These are phyloP conservation scores for Microcyclosporella mali DNA, from an alignment of 2,329 filamentous ascomycete species.

Conservation along the genomic window DNA sequence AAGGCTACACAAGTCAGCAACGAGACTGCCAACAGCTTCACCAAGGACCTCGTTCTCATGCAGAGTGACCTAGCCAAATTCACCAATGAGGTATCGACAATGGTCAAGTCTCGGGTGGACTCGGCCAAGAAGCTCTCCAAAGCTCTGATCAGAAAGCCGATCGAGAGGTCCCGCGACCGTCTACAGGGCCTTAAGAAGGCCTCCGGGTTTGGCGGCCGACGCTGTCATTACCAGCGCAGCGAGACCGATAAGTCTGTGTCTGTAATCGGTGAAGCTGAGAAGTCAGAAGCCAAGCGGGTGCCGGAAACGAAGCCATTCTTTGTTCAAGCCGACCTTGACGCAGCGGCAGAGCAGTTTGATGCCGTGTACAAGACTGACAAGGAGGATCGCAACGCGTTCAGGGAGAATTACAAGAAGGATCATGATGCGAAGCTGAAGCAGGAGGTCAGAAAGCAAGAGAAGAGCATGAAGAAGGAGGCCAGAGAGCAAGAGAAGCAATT, in stretches of 20 bases:
- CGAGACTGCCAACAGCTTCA: constrained; percentile 9
- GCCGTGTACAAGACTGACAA: no score
- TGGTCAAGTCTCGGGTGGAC: constrained; percentile 13
- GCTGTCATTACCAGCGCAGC: no score
- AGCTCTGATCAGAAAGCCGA: constrained; percentile 8
- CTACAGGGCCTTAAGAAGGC: constrained; percentile 13
- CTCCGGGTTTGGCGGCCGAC: no score
- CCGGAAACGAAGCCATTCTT: no score
- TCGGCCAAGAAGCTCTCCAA: constrained; percentile 12
- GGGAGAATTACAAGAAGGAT: constrained; percentile 29
- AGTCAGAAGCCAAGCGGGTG: no score
- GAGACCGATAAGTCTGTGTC: no score
- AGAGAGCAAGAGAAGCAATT: no score
- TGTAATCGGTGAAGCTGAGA: no score
- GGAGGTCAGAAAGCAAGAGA: no score
- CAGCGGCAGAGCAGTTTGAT: no score
- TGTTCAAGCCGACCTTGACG: no score
- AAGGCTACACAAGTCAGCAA: constrained; percentile 13
- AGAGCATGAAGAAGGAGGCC: constrained; percentile 36
- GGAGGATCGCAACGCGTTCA: no score
- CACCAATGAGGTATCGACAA: constrained; percentile 12
- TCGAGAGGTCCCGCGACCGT: constrained; percentile 12
- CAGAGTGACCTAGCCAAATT: constrained; percentile 16
- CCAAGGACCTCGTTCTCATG: constrained; percentile 14
- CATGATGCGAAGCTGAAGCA: constrained; percentile 44